These are phyloP conservation scores for Tremellales sp. DNA, from an alignment of 1,284 basidiomycete species.

Conservation along the genomic window DNA sequence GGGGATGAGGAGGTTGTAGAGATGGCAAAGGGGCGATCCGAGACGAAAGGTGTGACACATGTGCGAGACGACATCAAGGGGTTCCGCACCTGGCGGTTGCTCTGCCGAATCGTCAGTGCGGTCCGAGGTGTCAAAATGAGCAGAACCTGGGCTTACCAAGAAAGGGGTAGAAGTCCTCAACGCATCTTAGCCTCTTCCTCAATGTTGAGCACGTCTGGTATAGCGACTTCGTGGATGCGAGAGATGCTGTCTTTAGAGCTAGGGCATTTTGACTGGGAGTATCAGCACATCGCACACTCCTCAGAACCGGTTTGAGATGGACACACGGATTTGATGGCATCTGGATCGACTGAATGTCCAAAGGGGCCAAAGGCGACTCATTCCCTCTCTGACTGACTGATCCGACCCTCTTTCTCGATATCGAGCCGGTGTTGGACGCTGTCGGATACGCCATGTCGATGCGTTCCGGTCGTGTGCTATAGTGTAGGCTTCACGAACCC, in stretches of 20 bases:
- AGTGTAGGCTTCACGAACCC: too few relatives aligned
- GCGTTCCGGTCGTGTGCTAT: too few relatives aligned
- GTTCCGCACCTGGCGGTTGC: slow-evolving; percentile 35
- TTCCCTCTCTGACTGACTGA: slow-evolving; percentile 42
- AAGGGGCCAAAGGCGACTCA: slow-evolving; percentile 30
- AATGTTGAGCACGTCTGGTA: slow-evolving; percentile 45
- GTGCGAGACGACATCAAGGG: slow-evolving; percentile 67
- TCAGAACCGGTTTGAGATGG: not conserved
- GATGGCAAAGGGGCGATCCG: slow-evolving; percentile 88
- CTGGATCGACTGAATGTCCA: slow-evolving; percentile 45
- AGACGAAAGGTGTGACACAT: slow-evolving; percentile 91
- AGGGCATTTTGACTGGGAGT: slow-evolving; percentile 42
- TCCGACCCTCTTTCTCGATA: slow-evolving; percentile 40
- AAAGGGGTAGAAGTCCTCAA: slow-evolving; percentile 44
- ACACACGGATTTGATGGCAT: slow-evolving; percentile 47
- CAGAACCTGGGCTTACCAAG: slow-evolving; percentile 31
- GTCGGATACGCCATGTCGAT: not conserved
- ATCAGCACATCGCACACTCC: slow-evolving; percentile 1
- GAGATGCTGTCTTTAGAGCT: slow-evolving; percentile 46
- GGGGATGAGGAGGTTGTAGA: slow-evolving; percentile 84
- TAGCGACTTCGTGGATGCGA: slow-evolving; percentile 44
- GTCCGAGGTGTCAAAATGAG: not conserved
- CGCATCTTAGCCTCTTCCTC: slow-evolving; percentile 36
- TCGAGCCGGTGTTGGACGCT: slow-evolving; percentile 25
- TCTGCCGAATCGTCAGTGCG: slow-evolving; percentile 23